A percentile compares a stretch with the other conserved stretches of the same genome.
These are phyloP conservation scores for Diaporthe citriasiana DNA, from an alignment of 2,329 filamentous ascomycete genomes.

Conservation along the genomic window DNA sequence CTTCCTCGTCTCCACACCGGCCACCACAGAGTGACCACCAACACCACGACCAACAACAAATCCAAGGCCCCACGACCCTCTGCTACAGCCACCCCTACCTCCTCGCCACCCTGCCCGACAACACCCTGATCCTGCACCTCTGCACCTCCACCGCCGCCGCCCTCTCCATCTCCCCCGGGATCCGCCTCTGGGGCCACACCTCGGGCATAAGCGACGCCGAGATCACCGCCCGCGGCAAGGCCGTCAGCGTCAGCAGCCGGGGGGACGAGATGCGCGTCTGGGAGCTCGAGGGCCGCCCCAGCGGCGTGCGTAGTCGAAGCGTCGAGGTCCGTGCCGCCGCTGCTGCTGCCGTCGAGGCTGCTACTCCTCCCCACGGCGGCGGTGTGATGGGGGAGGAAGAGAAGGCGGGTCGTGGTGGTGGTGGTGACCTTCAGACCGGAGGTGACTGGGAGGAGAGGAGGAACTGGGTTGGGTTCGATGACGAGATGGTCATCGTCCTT, in stretches of 20 bases:
- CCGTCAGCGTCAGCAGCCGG: conserved; percentile 87
- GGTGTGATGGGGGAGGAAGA: background rate
- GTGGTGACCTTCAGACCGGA: conserved; percentile 40
- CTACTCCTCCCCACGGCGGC: no score
- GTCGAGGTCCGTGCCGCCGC: conserved; percentile 60
- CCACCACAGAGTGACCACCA: background rate
- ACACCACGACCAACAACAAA: conserved; percentile 19
- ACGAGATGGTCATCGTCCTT: conserved; percentile 90
- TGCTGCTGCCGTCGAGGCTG: background rate
- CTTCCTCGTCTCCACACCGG: background rate
- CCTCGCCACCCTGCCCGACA: conserved; percentile 86
- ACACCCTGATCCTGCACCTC: conserved; percentile 86
- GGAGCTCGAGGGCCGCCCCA: conserved; percentile 83
- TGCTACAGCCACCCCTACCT: conserved; percentile 88
- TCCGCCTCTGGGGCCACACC: conserved; percentile 90
- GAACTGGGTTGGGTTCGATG: conserved; percentile 88
- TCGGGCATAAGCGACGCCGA: conserved; percentile 89
- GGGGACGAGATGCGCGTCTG: conserved; percentile 87
- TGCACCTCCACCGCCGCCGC: conserved; percentile 79
- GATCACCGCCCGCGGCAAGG: conserved; percentile 87
- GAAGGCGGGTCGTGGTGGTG: background rate
- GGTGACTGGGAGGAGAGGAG: conserved; percentile 60
- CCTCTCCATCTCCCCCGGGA: conserved; percentile 79
- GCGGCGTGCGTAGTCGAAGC: conserved; percentile 55
- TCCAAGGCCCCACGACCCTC: conserved; percentile 70